Conservation (phyloP, 2,329 filamentous ascomycete genomes). For the Myriosclerotinia curreyana region DNA sequence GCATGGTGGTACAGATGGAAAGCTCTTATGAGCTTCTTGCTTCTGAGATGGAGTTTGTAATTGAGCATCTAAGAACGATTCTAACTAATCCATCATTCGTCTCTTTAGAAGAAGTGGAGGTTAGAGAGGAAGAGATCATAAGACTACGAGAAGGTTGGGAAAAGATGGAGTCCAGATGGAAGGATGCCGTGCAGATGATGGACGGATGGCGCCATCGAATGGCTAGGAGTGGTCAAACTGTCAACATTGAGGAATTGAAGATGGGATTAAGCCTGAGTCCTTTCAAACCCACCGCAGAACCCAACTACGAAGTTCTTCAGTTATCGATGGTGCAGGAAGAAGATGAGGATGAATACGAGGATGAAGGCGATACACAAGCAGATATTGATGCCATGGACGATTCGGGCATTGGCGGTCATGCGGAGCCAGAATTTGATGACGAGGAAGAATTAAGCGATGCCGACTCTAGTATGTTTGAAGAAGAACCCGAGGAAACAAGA, state of each 20-base stretch:
- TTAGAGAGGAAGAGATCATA: slow-evolving; percentile 88
- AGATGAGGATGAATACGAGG: slow-evolving; percentile 27
- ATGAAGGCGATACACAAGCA: slow-evolving; percentile 38
- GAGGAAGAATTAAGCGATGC: slow-evolving; percentile 29
- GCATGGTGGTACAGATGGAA: slow-evolving; percentile 35
- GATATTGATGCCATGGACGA: slow-evolving; percentile 40
- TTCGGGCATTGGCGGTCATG: slow-evolving; percentile 26
- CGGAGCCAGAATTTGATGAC: slow-evolving; percentile 34
- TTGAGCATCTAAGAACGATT: slow-evolving; percentile 77
- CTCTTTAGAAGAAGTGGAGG: slow-evolving; percentile 86
- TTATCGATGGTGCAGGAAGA: slow-evolving; percentile 31
- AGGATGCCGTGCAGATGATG: slow-evolving; percentile 85
- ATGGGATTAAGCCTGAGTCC: slow-evolving; percentile 65
- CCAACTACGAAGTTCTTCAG: slow-evolving; percentile 45
- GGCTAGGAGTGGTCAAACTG: slow-evolving; percentile 64
- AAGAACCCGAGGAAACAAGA: slow-evolving; percentile 42
- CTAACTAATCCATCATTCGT: slow-evolving; percentile 96
- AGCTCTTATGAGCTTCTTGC: slow-evolving; percentile 62
- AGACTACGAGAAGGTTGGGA: slow-evolving; percentile 83
- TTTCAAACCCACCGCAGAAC: slow-evolving; percentile 52
- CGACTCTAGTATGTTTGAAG: slow-evolving; percentile 48
- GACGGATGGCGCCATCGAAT: slow-evolving; percentile 87
- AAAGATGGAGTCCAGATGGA: slow-evolving; percentile 89
- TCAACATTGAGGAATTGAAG: slow-evolving; percentile 66
- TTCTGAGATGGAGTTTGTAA: slow-evolving; percentile 68